Evolutionary conservation across 768 basidiomycete genomes (phyloP).

Genomic region (Podaxis sp.): DNA sequence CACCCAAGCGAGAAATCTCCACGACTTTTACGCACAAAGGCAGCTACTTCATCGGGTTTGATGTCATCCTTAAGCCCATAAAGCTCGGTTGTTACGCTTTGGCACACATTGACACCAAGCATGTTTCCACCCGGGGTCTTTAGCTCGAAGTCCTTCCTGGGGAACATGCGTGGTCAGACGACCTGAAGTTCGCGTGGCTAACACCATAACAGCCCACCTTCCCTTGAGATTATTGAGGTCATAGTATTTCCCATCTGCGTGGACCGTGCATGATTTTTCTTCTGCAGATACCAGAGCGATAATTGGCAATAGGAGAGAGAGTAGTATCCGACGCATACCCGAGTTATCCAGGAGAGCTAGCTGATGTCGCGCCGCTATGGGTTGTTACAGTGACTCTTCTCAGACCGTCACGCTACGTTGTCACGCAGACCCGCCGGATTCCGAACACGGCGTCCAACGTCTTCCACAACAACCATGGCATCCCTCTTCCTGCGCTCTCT

Average conservation of each 20-base stretch:
- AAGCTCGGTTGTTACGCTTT: slow-evolving; percentile 49
- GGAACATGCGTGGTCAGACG: slow-evolving; percentile 16
- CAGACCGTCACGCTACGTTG: background rate
- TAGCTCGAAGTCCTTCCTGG: slow-evolving; percentile 65
- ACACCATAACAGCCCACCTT: slow-evolving; percentile 37
- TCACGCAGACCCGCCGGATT: slow-evolving; percentile 36
- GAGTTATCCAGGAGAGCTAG: background rate
- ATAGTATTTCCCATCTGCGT: slow-evolving; percentile 57
- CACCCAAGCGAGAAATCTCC: slow-evolving; percentile 77
- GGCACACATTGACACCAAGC: slow-evolving; percentile 66
- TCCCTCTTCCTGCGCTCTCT: slow-evolving; percentile 64
- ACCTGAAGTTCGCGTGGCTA: slow-evolving; percentile 11
- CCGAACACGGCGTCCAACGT: slow-evolving; percentile 28
- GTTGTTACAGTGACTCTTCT: background rate
- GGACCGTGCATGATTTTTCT: slow-evolving; percentile 65
- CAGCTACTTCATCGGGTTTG: slow-evolving; percentile 54
- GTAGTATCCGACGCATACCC: slow-evolving; percentile 9
- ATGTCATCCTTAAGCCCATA: slow-evolving; percentile 60
- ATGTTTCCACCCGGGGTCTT: slow-evolving; percentile 43
- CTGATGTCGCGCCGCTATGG: slow-evolving; percentile 15
- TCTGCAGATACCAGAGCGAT: slow-evolving; percentile 22
- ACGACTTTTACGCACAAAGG: slow-evolving; percentile 56
- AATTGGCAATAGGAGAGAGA: slow-evolving; percentile 13
- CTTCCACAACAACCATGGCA: slow-evolving; percentile 50
- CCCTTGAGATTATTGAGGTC: slow-evolving; percentile 63